phyloP scores from a whole-genome alignment of 306 rosid species.

The Luffa aegyptiaca region DNA sequence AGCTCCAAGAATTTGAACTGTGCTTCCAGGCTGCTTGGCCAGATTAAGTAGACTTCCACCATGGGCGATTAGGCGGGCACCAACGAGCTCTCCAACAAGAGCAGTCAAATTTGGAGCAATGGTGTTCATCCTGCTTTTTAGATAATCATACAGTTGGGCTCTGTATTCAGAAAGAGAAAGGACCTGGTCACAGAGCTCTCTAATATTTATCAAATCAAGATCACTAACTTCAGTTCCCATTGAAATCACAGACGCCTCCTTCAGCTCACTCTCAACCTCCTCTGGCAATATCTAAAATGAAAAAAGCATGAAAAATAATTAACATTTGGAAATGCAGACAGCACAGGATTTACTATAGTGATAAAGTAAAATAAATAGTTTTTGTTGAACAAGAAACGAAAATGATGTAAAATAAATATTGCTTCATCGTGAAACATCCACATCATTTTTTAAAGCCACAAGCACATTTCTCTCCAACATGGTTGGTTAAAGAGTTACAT shows the following conservation, averaged over 20 bases:
- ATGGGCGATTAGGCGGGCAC: conserved; percentile 95
- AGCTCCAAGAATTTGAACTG: conserved; percentile 91
- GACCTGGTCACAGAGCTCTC: conserved; percentile 85
- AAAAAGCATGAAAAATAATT: neutral
- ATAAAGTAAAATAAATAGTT: neutral
- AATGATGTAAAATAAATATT: neutral
- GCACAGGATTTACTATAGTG: neutral
- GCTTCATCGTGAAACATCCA: neutral
- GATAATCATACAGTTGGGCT: conserved; percentile 76
- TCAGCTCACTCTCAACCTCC: conserved; percentile 65
- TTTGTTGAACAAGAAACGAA: neutral
- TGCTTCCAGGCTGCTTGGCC: conserved; percentile 96
- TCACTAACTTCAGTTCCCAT: conserved; percentile 99
- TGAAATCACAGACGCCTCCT: conserved; percentile 79
- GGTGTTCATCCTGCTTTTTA: conserved; percentile 81
- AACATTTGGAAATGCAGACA: neutral
- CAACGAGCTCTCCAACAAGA: conserved; percentile 89
- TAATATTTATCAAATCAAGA: conserved; percentile 68
- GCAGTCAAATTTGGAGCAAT: conserved; percentile 95
- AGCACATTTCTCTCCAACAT: neutral
- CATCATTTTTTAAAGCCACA: neutral
- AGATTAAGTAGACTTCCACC: conserved; percentile 90
- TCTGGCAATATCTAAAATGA: conserved; percentile 52
- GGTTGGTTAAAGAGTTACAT: neutral
- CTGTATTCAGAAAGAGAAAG: conserved; percentile 83